Conservation (phyloP, 2,329 filamentous ascomycete genomes). For the Cephalotrichum gorgonifer region DNA sequence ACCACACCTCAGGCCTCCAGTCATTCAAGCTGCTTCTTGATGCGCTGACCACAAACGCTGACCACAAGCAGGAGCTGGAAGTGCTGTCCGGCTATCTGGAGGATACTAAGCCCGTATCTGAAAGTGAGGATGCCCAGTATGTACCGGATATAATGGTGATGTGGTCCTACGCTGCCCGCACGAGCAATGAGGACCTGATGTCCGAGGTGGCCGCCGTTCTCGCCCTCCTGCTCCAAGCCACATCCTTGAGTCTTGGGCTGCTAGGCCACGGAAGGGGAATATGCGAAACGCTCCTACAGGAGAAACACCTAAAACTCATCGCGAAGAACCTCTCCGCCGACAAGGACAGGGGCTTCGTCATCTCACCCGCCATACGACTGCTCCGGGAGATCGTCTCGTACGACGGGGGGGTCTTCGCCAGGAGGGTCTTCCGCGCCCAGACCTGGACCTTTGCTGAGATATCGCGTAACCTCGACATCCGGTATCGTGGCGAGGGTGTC, state of each 20-base stretch:
- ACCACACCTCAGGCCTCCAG: conserved; percentile 48
- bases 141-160: conserved; percentile 75
- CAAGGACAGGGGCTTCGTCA: conserved; percentile 76
- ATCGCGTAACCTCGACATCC: conserved; percentile 69
- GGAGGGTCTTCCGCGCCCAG: conserved; percentile 65
- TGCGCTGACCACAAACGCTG: conserved; percentile 41
- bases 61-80: conserved; percentile 43
- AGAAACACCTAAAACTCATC: conserved; percentile 69
- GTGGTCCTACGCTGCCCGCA: conserved; percentile 74
- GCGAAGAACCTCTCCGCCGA: conserved; percentile 69
- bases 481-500: conserved; percentile 40
- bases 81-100: conserved; percentile 52
- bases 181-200: conserved; percentile 70
- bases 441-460: conserved; percentile 72
- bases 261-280: conserved; percentile 66
- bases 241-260: conserved; percentile 65
- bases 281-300: conserved; percentile 72
- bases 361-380: conserved; percentile 78
- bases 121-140: conserved; percentile 42
- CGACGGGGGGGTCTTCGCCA: conserved; percentile 74
- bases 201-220: conserved; percentile 73
- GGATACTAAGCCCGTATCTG: conserved; percentile 35
- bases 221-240: conserved; percentile 67
- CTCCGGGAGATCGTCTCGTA: conserved; percentile 77
- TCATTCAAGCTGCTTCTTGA: conserved; percentile 66